Percentiles rank a stretch among this genome's conserved stretches.
Conservation (phyloP, 169 alveolate species). For the Plasmodium cynomolgi region DNA sequence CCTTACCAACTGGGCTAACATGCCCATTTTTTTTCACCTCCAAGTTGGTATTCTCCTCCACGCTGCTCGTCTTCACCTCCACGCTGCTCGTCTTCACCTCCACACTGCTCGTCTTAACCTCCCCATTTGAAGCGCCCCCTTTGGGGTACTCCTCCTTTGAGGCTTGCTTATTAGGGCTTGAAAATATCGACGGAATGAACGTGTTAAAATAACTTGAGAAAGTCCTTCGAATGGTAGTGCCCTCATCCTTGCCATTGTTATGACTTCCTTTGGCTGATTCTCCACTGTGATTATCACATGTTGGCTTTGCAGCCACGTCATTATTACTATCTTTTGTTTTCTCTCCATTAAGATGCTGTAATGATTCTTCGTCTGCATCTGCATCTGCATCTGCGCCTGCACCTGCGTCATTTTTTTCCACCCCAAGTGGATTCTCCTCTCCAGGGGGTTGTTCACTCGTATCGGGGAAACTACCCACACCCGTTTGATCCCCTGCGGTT, state of each 20-base stretch:
- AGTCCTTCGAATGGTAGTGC: neutral
- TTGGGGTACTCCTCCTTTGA: neutral
- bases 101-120: neutral
- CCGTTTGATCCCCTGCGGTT: neutral
- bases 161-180: slow-evolving; percentile 2
- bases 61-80: neutral
- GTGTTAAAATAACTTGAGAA: slow-evolving; percentile 12
- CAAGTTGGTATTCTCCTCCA: neutral
- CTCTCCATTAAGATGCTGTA: neutral
- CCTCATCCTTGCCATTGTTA: neutral
- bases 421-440: neutral
- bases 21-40: neutral
- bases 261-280: neutral
- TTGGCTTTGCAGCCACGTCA: neutral
- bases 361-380: no score
- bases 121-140: neutral
- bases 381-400: no score
- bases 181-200: slow-evolving; percentile 30
- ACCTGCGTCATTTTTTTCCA: neutral
- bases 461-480: neutral
- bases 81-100: neutral
- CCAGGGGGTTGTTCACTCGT: neutral
- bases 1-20: neutral
- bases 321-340: neutral
- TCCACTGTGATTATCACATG: neutral